phyloP scores from a whole-genome alignment of 176 grass and related monocot species.

The Cenchrus fungigraminus region DNA sequence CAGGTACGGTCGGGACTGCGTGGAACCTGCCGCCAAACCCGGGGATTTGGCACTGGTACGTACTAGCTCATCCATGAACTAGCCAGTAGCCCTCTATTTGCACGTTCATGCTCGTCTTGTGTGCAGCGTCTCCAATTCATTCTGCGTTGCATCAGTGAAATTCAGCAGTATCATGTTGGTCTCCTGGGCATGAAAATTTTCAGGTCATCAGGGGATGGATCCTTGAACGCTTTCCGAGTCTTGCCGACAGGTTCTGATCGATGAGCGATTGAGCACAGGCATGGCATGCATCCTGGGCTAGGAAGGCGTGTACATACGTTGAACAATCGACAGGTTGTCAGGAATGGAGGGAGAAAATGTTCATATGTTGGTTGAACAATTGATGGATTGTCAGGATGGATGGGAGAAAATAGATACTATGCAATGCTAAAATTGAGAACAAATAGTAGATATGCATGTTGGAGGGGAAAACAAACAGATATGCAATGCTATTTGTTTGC shows the following conservation, averaged over 20 bases:
- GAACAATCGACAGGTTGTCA: neutral
- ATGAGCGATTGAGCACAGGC: neutral
- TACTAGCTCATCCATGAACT: neutral
- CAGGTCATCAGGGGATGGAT: conserved; percentile 82
- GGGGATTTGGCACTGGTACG: conserved; percentile 78
- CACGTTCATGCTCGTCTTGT: neutral
- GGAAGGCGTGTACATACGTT: neutral
- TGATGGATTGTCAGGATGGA: neutral
- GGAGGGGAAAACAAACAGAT: too few species aligned
- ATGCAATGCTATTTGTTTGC: too few species aligned
- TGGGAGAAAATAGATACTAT: neutral
- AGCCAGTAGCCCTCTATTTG: too few species aligned
- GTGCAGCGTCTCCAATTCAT: neutral
- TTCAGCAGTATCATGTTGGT: neutral
- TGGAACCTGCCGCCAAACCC: conserved; percentile 87
- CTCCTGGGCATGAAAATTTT: neutral
- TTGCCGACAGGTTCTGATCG: conserved; percentile 44
- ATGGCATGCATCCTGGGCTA: neutral
- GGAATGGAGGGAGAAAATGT: neutral
- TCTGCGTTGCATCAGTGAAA: neutral
- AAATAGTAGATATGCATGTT: neutral
- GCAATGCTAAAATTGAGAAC: neutral
- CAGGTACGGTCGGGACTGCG: conserved; percentile 90
- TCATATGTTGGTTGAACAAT: neutral
- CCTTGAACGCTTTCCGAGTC: conserved; percentile 62